Evolutionary conservation across 164 flowering plant species (phyloP).

Genomic region (Litsea cubeba): DNA sequence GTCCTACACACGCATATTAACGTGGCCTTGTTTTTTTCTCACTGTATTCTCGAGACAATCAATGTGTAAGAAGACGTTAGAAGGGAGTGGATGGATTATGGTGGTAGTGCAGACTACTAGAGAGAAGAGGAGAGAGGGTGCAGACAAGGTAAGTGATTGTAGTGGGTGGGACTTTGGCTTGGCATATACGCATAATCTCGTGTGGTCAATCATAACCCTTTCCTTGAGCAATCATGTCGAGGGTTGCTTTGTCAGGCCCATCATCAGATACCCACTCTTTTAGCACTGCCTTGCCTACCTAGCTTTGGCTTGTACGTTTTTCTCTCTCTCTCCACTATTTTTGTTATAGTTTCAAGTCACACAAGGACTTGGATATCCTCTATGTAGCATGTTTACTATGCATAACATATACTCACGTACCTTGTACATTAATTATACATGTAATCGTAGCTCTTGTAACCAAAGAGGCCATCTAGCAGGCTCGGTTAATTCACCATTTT

Average conservation of each 20-base stretch:
- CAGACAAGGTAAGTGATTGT: not conserved
- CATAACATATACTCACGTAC: too few species aligned
- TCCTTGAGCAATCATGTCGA: conserved; percentile 12
- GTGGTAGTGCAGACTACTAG: not conserved
- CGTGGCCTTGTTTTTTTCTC: not conserved
- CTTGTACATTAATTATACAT: too few species aligned
- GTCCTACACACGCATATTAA: too few species aligned
- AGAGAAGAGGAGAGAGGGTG: not conserved
- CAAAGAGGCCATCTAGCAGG: too few species aligned
- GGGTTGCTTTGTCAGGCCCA: not conserved
- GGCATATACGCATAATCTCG: conserved; percentile 9
- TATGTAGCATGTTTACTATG: too few species aligned
- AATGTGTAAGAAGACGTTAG: not conserved
- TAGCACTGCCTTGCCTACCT: not conserved
- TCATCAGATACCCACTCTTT: not conserved
- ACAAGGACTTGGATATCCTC: too few species aligned
- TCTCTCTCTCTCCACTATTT: not conserved
- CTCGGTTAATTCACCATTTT: too few species aligned
- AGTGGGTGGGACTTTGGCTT: conserved; percentile 3
- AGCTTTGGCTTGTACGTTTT: not conserved
- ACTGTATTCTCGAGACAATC: not conserved
- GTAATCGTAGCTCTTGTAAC: too few species aligned
- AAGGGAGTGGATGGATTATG: not conserved
- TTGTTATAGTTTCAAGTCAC: not conserved
- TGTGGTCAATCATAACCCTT: conserved; percentile 23